Evolutionary conservation across 257 asterid species (phyloP), one percentile per base, ranked within the genome.

Genomic region (Rauvolfia tetraphylla): DNA sequence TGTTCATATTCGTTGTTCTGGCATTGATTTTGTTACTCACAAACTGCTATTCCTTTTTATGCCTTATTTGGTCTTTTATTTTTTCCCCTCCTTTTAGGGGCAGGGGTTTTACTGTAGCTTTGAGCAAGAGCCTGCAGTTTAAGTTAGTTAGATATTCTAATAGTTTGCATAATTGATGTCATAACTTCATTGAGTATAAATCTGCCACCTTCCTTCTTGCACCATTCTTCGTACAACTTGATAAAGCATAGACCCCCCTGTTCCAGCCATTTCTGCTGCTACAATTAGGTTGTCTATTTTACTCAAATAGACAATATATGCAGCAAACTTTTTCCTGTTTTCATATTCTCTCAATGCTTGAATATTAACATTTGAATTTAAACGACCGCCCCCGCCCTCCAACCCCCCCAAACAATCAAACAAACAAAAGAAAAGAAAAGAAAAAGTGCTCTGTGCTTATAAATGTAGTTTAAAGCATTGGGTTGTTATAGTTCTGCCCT

Each of bases 331-430:
- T 25, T 23, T 2, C 17, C 18, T 46, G 51, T 59, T 54, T 59
- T 9, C 20, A 71, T 44, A 44, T 39, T 42, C 36, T 41, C 34
- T 48, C 29, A 41, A 2, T 48, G 58, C 27, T 15, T 59, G 11
- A 27, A 29, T 29, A 4, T 33, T 11, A 61, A 13, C n/a, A 3
- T 31, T 14, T 44, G 49, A 44, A 44, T 10, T 4, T 4, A 4
- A 9, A 9, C 0, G 98, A 97, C 95, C 93, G 18, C 79, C 94
- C 73, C 57, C 29, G 7, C 22, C 74, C 73, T 14, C 57, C 12
- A 7, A 23, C 22, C 12, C 33, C 36, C 34, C 38, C 5, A 0
- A 61, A 61, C 8, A 27, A 59, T 1, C 1, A 2, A 11, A 17
- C 0, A 51, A 51, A 18, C 0, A 17, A 3, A 1, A 17, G 3